Base-by-base conservation (phyloP, 768 basidiomycete genomes). In the Suillus alpinus region DNA sequence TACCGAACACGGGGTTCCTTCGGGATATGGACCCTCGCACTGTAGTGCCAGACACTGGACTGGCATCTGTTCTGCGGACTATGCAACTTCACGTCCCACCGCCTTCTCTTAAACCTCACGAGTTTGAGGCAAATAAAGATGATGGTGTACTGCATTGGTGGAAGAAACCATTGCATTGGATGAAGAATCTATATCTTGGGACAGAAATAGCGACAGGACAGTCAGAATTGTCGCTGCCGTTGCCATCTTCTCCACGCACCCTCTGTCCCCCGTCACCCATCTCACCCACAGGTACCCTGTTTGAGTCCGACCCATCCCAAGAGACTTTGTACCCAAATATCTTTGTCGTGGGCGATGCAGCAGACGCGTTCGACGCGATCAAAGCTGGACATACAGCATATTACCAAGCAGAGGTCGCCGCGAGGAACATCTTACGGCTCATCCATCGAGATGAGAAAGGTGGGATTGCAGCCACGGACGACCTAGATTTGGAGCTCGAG, bases 311-410 rank as follows among this genome's bases (percentile, higher is more conserved):
- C 7, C 44, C 3, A 39, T 14, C 43, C 2, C 34, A 31, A 29
- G 9, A 23, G 20, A 76, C 75, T 23, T 74, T 79, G 0, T 83
- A 84, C 65, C 77, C 80, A 0, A 75, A 86, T 61, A 78, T 88
- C 13, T 89, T 87, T 65, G 86, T 80, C 9, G 70, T 87, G 6
- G 87, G 87, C 8, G 87, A 88, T 58, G 78, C 81, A 0, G 86
- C 86, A 0, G 85, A 87, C 67, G 84, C 84, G 5, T 87, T 86
- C 60, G 85, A 85, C 6, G 87, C 86, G 0, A 80, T 83, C 26
- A 79, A 83, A 26, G 86, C 86, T 13, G 87, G 85, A 0, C 82
- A 86, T 62, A 84, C 75, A 36, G 83, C 84, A 2, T 81, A 82
- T 65, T 76, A 73, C 40, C 84, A 86, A 75, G 79, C 62, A 68